Base-by-base conservation (phyloP, 2,329 filamentous ascomycete genomes). In the Aspergillus novofumigatus region DNA sequence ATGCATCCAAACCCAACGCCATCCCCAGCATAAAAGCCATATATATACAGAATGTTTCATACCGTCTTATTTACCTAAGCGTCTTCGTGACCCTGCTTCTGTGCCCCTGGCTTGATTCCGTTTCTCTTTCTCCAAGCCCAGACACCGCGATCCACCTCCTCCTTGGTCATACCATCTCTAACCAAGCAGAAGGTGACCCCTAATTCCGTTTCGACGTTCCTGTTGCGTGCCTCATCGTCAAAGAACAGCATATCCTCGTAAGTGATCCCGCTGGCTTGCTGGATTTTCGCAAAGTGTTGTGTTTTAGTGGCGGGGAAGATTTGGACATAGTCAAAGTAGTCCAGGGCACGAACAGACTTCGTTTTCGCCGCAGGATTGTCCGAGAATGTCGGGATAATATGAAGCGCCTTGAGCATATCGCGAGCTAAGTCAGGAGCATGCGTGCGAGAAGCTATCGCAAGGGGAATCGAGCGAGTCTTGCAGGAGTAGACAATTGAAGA, bases 211-310 rank as follows among this genome's bases (percentile, higher is more conserved):
- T 88, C 85, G 0, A 96, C 93, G 69, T 97, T 92, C 57, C 85
- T 81, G 69, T 97, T 97, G 59, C 93, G 78, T 53, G 82, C 81
- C 82, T 97, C 93, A 66, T 97, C 93, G 66, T 97, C 93, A 64
- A 97, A 97, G 74, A 97, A 97, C 35, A 97, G 72, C 88, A 97
- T 96, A 50, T 97, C 91, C 62, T 88, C 83, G 68, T 85, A 96
- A 5, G 79, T 77, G 2, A 97, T 73, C 1, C 86, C 86, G 14
- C 88, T 92, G 55, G 85, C 81, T 70, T 87, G 83, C 9, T 88
- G 83, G 64, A 97, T 79, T 4, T 83, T 80, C 67, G 87, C 81
- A 67, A 97, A 95, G 75, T 97, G 93, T 60, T 85, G 83, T n/a
- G 88, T 87, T 81, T 97, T 97, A 69, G 80, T 88, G 1, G 86